phyloP scores from a whole-genome alignment of 2,329 filamentous ascomycete species.

The Neospermospora avenae region DNA sequence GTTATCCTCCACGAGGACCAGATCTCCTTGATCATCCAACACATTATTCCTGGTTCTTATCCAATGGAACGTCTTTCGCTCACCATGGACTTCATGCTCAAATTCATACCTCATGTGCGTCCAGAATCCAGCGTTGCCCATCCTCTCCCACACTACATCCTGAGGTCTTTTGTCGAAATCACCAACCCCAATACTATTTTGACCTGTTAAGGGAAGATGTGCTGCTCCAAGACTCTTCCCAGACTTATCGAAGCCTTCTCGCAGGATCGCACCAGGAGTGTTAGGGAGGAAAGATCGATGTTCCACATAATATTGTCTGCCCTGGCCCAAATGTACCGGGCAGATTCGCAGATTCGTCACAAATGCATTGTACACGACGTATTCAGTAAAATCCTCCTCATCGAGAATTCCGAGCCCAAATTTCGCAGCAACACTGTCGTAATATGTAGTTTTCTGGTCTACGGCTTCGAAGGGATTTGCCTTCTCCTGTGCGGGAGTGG shows the following conservation, averaged over 20 bases:
- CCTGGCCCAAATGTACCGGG: constrained; percentile 21
- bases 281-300: constrained; percentile 24
- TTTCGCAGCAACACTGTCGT: constrained; percentile 24
- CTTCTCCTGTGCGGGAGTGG: constrained; percentile 25
- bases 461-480: constrained; percentile 17
- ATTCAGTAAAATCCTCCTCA: constrained; percentile 23
- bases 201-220: constrained; percentile 20
- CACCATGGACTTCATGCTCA: constrained; percentile 16
- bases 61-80: constrained; percentile 22
- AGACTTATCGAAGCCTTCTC: constrained; percentile 21
- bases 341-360: constrained; percentile 27
- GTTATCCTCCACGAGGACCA: constrained; percentile 26
- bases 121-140: constrained; percentile 25
- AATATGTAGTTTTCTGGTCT: constrained; percentile 12
- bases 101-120: constrained; percentile 30
- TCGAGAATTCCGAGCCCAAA: constrained; percentile 23
- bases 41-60: constrained; percentile 28
- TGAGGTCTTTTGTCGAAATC: constrained; percentile 17
- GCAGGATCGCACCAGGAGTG: constrained; percentile 24
- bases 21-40: constrained; percentile 27
- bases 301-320: constrained; percentile 26
- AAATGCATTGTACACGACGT: constrained; percentile 26
- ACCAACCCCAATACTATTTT: constrained; percentile 25
- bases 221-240: constrained; percentile 23
- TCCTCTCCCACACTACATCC: constrained; percentile 23